Base-by-base conservation (phyloP, 306 rosid species). In the Castanopsis chinensis region DNA sequence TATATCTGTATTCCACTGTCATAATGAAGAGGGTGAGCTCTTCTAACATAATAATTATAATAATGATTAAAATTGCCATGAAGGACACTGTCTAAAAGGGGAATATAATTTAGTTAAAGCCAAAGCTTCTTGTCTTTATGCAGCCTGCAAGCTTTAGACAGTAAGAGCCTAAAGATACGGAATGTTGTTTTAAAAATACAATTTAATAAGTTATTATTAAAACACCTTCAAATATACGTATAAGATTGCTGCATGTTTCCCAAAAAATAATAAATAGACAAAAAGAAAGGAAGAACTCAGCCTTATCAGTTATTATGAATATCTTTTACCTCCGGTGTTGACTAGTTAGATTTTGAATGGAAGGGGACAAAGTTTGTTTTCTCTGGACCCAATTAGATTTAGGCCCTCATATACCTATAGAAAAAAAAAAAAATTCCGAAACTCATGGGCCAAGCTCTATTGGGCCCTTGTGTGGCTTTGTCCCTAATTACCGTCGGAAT, bases 31-130 rank as follows among this genome's bases (percentile, higher is more conserved):
- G 41, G 53, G 43, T 45, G 73, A 73, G 55, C 57, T 56, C 69
- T 70, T 74, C 32, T 41, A 53, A 75, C 67, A 64, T 27, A 83
- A 77, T 54, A 61, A 25, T 61, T 61, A 27, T 58, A 5, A 58
- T 58, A 9, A 58, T 21, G 64, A 21, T 21, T 7, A 64, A 64
- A 64, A 30, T 30, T 35, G 0, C 14, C 43, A 64, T 25, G 27
- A 25, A 28, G 20, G 70, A 30, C 20, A 30, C 41, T 30, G 43
- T 9, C 3, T 17, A 23, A 60, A 60, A 60, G 68, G 25, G 35
- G 68, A 60, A 60, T 4, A 25, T 4, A 8, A 13, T 27, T 60
- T 11, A 25, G 68, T 60, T 60, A 25, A 60, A 11, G 14, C 68
- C 68, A 13, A 60, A 60, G 41, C 27, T 23, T 60, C 17, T 60